A percentile compares a stretch with the other conserved stretches of the same genome.
These are phyloP conservation scores for Tulasnella sp. DNA, from an alignment of 768 basidiomycete genomes.

Conservation along the genomic window DNA sequence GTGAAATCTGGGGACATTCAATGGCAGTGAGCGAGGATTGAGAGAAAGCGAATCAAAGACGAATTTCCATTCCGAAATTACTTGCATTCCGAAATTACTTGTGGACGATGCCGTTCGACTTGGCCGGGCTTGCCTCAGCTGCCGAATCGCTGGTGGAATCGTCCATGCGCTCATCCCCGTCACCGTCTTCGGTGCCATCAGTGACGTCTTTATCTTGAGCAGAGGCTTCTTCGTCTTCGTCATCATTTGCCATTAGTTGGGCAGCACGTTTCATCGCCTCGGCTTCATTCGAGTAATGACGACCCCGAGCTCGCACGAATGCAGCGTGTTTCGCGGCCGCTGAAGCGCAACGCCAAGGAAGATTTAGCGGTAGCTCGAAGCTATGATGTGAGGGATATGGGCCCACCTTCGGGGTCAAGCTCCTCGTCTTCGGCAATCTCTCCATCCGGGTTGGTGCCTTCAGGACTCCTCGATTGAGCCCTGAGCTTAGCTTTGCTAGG, in stretches of 20 bases:
- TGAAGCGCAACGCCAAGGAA: slow-evolving; percentile 21
- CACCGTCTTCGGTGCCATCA: background rate
- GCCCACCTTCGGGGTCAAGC: slow-evolving; percentile 81
- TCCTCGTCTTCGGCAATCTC: slow-evolving; percentile 60
- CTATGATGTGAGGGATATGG: background rate
- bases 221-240: slow-evolving; percentile 31
- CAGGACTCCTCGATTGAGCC: slow-evolving; percentile 26
- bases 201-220: slow-evolving; percentile 11
- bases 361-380: background rate
- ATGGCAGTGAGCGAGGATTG: background rate
- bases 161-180: background rate
- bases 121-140: background rate
- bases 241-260: slow-evolving; percentile 51
- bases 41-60: background rate
- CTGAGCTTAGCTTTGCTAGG: slow-evolving; percentile 45
- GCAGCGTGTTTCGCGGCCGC: slow-evolving; percentile 74
- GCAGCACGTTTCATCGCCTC: slow-evolving; percentile 84
- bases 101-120: background rate
- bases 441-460: slow-evolving; percentile 28
- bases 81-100: background rate
- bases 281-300: slow-evolving; percentile 85
- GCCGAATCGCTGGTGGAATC: background rate
- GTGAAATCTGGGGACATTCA: background rate
- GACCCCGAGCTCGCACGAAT: slow-evolving; percentile 66
- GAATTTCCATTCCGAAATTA: background rate